Evolutionary conservation across 2,329 filamentous ascomycete genomes (phyloP).

Genomic region (Colletotrichum sansevieriae): DNA sequence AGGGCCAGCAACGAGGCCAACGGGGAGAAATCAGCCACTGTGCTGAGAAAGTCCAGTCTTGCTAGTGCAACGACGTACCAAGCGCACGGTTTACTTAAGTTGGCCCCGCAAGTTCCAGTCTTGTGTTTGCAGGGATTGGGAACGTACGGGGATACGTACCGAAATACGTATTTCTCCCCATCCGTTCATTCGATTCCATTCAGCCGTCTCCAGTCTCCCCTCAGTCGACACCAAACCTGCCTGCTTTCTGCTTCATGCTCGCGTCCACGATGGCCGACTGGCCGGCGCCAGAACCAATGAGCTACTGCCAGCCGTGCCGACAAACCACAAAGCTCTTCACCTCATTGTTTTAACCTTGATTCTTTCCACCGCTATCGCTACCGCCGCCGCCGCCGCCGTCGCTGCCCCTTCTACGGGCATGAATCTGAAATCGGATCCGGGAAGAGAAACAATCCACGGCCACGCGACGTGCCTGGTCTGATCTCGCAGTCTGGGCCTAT

Average conservation of each 20-base stretch:
- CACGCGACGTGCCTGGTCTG: constrained; percentile 19
- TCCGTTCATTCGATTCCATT: background rate
- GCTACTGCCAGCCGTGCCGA: background rate
- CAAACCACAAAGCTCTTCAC: background rate
- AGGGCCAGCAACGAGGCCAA: constrained; percentile 24
- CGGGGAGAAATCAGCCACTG: constrained; percentile 23
- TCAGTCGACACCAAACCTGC: too few relatives aligned
- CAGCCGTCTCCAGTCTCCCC: too few relatives aligned
- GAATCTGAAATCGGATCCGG: constrained; percentile 26
- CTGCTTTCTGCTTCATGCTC: background rate
- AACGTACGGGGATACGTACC: background rate
- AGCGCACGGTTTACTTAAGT: constrained; percentile 46
- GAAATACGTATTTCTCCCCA: background rate
- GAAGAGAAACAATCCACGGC: constrained; percentile 8
- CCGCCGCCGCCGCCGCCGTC: background rate
- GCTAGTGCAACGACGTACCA: constrained; percentile 30
- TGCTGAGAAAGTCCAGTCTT: constrained; percentile 10
- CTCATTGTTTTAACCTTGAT: constrained; percentile 24
- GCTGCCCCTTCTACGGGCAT: constrained; percentile 7
- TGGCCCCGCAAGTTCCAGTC: constrained; percentile 26
- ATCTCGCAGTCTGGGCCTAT: background rate
- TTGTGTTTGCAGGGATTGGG: constrained; percentile 27
- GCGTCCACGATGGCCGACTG: background rate
- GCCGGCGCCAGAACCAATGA: background rate
- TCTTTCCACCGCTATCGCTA: background rate